A percentile compares a stretch with the other conserved stretches of the same genome.
Evolutionary conservation across 139 green algal genomes (phyloP).

Genomic region (Astrephomene gubernaculifera): DNA sequence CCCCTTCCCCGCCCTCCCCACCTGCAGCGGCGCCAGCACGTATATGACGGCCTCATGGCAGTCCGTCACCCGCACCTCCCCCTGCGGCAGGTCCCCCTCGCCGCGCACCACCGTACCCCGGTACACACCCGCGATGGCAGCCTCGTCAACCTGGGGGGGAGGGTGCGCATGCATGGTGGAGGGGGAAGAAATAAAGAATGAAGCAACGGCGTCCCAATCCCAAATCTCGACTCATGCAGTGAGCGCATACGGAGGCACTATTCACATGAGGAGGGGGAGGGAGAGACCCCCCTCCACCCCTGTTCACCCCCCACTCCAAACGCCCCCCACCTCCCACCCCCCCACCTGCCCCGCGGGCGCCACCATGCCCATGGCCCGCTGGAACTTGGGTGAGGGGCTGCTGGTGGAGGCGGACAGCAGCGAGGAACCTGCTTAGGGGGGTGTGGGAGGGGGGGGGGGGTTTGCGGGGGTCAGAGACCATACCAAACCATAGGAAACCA

Average conservation of each 20-base stretch:
- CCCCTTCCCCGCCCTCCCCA: slow-evolving; percentile 7
- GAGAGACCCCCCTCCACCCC: not conserved
- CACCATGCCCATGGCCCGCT: slow-evolving; percentile 43
- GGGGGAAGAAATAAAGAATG: too few relatives aligned
- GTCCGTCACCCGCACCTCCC: slow-evolving; percentile 72
- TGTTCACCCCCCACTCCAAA: not conserved
- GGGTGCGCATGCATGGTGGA: not conserved
- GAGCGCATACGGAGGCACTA: too few relatives aligned
- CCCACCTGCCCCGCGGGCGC: slow-evolving; percentile 31
- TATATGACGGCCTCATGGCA: slow-evolving; percentile 93
- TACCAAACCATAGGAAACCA: too few relatives aligned
- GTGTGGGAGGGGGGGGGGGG: too few relatives aligned
- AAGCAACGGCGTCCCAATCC: too few relatives aligned
- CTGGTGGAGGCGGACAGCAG: not conserved
- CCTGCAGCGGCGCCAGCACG: slow-evolving; percentile 80
- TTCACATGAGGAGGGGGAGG: not conserved
- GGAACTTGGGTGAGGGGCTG: slow-evolving; percentile 42
- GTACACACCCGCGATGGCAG: slow-evolving; percentile 68
- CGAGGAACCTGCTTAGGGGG: slow-evolving; percentile 7
- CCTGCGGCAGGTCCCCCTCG: slow-evolving; percentile 74
- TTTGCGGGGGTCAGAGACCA: too few relatives aligned
- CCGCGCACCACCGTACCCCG: slow-evolving; percentile 84
- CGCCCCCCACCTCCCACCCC: not conserved
- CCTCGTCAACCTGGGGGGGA: slow-evolving; percentile 52
- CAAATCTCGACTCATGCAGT: too few relatives aligned